These are phyloP conservation scores for Plasmodium malariae DNA, from an alignment of 169 alveolate genomes.

Conservation along the genomic window DNA sequence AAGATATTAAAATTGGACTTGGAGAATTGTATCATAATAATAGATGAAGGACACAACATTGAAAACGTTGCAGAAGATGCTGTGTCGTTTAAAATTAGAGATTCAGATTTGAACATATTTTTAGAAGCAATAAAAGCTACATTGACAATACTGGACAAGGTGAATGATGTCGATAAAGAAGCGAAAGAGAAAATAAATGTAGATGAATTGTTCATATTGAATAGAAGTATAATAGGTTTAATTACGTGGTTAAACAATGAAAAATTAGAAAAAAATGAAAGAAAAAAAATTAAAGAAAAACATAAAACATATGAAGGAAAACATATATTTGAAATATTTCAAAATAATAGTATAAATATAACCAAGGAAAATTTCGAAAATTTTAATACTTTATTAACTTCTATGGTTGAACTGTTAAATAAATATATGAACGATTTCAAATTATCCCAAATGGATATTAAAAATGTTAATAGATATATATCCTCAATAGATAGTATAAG, in stretches of 20 bases:
- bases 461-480: conserved; percentile 74
- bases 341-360: conserved; percentile 60
- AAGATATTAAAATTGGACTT: conserved; percentile 87
- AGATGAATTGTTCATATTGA: conserved; percentile 47
- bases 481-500: conserved; percentile 78
- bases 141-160: conserved; percentile 41
- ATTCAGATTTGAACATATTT: conserved; percentile 80
- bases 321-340: conserved; percentile 63
- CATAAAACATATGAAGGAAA: conserved; percentile 75
- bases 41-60: conserved; percentile 97
- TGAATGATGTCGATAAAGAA: conserved; percentile 67
- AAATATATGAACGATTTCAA: conserved; percentile 69
- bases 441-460: conserved; percentile 81
- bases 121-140: conserved; percentile 78
- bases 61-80: conserved; percentile 92
- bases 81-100: conserved; percentile 84
- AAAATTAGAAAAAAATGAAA: conserved; percentile 49
- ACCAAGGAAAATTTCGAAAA: conserved; percentile 68
- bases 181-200: conserved; percentile 29
- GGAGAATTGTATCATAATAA: conserved; percentile 89
- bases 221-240: conserved; percentile 68
- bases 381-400: conserved; percentile 20
- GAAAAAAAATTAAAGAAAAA: conserved; percentile 66
- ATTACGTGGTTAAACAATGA: conserved; percentile 52
- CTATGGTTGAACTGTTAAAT: conserved; percentile 63